Conservation (phyloP, 2,329 filamentous ascomycete species). For the Paraconiothyrium sp. region DNA sequence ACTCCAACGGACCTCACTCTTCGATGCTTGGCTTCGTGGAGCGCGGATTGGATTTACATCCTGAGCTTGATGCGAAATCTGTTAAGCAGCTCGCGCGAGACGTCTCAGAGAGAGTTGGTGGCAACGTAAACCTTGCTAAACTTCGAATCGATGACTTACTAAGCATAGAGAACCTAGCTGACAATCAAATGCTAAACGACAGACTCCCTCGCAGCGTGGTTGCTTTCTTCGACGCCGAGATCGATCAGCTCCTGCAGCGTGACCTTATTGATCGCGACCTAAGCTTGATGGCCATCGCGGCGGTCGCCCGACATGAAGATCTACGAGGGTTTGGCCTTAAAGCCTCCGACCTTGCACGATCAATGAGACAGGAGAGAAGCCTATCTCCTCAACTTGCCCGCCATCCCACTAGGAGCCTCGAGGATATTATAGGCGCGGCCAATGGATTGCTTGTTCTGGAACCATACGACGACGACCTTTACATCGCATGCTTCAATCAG, state of each 20-base stretch:
- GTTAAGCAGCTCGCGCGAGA: not conserved
- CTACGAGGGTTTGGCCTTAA: not conserved
- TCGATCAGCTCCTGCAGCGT: not conserved
- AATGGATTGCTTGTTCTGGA: not conserved
- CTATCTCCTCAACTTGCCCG: not conserved
- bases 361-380: not conserved
- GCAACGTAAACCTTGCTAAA: constrained; percentile 5
- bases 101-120: not conserved
- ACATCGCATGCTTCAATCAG: constrained; percentile 1
- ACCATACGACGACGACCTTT: not conserved
- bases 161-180: not conserved
- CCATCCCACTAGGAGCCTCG: constrained; percentile 1
- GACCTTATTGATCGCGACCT: constrained; percentile 3
- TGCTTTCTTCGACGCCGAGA: constrained; percentile 5
- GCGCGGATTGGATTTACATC: not conserved
- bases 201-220: constrained; percentile 6
- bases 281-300: not conserved
- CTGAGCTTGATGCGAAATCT: too few species aligned
- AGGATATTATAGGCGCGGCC: not conserved
- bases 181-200: not conserved
- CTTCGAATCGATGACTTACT: constrained; percentile 5
- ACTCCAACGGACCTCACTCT: not conserved
- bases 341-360: not conserved
- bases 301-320: not conserved
- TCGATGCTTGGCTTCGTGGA: not conserved